A percentile compares a stretch with the other conserved stretches of the same genome.
These are phyloP conservation scores for Grammothele lineata DNA, from an alignment of 768 basidiomycete species.

Conservation along the genomic window DNA sequence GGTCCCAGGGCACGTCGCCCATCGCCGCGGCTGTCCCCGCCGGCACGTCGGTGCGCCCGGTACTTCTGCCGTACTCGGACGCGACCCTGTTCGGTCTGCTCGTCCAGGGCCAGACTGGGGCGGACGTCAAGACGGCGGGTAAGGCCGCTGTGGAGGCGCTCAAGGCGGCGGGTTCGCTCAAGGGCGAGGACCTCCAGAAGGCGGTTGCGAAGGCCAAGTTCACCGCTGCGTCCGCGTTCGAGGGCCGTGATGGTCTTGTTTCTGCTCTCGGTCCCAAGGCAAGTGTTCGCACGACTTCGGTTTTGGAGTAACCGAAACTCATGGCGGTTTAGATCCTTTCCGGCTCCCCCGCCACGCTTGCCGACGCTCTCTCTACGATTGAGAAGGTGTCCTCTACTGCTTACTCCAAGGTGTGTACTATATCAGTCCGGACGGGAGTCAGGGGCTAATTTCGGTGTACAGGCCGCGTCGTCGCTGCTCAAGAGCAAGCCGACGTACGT, in stretches of 20 bases:
- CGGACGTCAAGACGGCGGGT: conserved; percentile 62
- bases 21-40: conserved; percentile 56
- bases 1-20: conserved; percentile 72
- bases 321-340: conserved; percentile 52
- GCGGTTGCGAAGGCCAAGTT: conserved; percentile 91
- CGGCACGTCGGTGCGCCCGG: conserved; percentile 61
- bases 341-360: conserved; percentile 52
- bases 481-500: conserved; percentile 83
- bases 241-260: conserved; percentile 66
- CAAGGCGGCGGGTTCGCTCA: conserved; percentile 40
- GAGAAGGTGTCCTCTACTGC: conserved; percentile 64
- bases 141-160: conserved; percentile 66
- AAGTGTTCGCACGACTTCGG: conserved; percentile 11
- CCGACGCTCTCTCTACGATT: conserved; percentile 59
- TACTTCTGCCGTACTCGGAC: conserved; percentile 89
- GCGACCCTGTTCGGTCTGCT: conserved; percentile 83
- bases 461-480: conserved; percentile 66
- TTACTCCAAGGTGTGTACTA: conserved; percentile 65
- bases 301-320: neutral
- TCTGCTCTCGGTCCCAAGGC: conserved; percentile 64
- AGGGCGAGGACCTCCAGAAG: conserved; percentile 66
- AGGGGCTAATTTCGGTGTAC: neutral
- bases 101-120: conserved; percentile 62
- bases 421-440: too few relatives aligned
- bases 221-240: conserved; percentile 61